A percentile compares a stretch with the other conserved stretches of the same genome.
These are phyloP conservation scores for Geranium brycei DNA, from an alignment of 345 rosid genomes.

Conservation along the genomic window DNA sequence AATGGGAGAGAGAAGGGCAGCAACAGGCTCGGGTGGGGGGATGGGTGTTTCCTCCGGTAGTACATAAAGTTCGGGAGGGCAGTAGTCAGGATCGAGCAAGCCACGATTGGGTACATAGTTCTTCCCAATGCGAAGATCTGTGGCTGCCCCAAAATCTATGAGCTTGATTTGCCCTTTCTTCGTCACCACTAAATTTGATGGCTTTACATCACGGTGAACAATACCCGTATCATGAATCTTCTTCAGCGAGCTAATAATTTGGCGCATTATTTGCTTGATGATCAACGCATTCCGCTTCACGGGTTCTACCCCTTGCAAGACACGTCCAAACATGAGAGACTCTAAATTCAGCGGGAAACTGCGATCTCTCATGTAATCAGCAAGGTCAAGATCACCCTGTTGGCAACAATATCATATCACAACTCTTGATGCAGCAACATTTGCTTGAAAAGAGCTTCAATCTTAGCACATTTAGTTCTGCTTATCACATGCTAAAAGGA, in stretches of 20 bases:
- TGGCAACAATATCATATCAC: slow-evolving; percentile 6
- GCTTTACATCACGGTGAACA: slow-evolving; percentile 89
- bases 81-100: slow-evolving; percentile 82
- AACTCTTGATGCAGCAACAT: too few species aligned
- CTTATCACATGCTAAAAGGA: not conserved
- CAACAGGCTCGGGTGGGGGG: slow-evolving; percentile 91
- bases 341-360: slow-evolving; percentile 79
- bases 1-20: slow-evolving; percentile 81
- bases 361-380: slow-evolving; percentile 79
- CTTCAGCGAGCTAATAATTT: slow-evolving; percentile 69
- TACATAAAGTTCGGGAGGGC: slow-evolving; percentile 88
- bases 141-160: slow-evolving; percentile 92
- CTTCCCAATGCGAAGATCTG: slow-evolving; percentile 96
- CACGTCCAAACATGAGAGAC: slow-evolving; percentile 73
- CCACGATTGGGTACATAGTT: slow-evolving; percentile 56
- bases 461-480: not conserved
- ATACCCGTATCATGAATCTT: slow-evolving; percentile 89
- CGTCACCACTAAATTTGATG: slow-evolving; percentile 84
- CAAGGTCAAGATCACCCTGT: slow-evolving; percentile 82
- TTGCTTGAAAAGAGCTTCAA: not conserved
- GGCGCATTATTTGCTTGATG: slow-evolving; percentile 88
- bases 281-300: slow-evolving; percentile 62
- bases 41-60: slow-evolving; percentile 88
- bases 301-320: slow-evolving; percentile 64
- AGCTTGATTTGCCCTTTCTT: slow-evolving; percentile 84